Evolutionary conservation across 2,329 filamentous ascomycete genomes (phyloP), one percentile per base, ranked within the genome.

Genomic region (Sporothrix schenckii): DNA sequence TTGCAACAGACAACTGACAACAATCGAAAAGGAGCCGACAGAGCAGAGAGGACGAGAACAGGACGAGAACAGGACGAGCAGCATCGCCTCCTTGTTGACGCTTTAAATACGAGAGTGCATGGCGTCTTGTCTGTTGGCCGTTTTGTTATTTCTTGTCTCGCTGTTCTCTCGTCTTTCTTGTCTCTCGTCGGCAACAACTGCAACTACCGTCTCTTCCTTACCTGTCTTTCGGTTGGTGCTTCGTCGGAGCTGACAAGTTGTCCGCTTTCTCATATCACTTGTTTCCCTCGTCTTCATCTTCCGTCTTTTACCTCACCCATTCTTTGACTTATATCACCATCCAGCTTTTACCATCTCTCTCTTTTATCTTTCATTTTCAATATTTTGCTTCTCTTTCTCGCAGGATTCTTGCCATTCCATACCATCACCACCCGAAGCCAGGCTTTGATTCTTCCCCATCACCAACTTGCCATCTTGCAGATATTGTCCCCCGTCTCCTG

Each of bases 141-240:
- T 34, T 16, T 56, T 34, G 44, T 54, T 63, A 4, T 54, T 49
- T 24, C 44, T 52, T 63, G 21, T 19, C 47, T 65, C 60, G 16
- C 6, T n/a, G 13, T 24, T 63, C 58, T 63, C 58, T 34, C 27
- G 39, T 53, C 34, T 21, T 50, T 39, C 34, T 41, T 27, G 13
- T 66, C 50, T 58, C 34, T 27, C 30, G 21, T 56, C 24, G 21
- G 47, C 41, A 63, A 49, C 21, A 49, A 63, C 41, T 30, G 34
- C 11, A 63, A 63, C 39, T 53, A 21, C 63, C 49, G 44, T 54
- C 65, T 67, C 49, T 67, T n/a, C 65, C 65, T 52, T 67, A 39
- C 52, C 27, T 52, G 49, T 10, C 27, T 54, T 39, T 54, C n/a
- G 4, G 47, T 66, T 52, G 13, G 44, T 19, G 16, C 21, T 39